Evolutionary conservation across 2,329 filamentous ascomycete species (phyloP).

Genomic region (Moelleriella libera): DNA sequence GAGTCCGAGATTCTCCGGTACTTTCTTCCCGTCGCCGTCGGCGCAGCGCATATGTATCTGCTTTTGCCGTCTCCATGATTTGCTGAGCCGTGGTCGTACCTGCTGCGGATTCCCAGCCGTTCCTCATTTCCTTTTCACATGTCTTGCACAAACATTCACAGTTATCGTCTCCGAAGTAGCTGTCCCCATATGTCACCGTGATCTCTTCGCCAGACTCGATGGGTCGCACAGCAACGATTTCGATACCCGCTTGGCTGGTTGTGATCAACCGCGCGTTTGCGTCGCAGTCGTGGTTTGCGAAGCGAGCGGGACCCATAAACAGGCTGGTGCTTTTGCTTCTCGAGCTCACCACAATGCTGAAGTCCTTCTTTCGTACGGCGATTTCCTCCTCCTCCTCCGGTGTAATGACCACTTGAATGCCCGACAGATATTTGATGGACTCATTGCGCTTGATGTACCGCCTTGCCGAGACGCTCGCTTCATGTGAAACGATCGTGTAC

Average conservation of each 20-base stretch:
- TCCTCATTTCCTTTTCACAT: conserved; percentile 61
- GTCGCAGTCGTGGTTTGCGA: conserved; percentile 93
- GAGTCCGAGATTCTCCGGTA: conserved; percentile 36
- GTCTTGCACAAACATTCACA: conserved; percentile 87
- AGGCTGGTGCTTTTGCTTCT: conserved; percentile 81
- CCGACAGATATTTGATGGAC: conserved; percentile 77
- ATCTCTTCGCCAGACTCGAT: conserved; percentile 88
- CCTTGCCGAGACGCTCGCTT: conserved; percentile 76
- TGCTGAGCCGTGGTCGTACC: conserved; percentile 29
- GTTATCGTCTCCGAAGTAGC: conserved; percentile 91
- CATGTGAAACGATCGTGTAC: conserved; percentile 82
- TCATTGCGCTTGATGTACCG: conserved; percentile 68
- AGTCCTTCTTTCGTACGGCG: conserved; percentile 74
- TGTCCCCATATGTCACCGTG: conserved; percentile 88
- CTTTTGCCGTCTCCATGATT: conserved; percentile 38
- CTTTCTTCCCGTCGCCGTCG: conserved; percentile 37
- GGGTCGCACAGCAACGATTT: conserved; percentile 70
- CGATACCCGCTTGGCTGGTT: conserved; percentile 72
- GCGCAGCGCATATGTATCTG: conserved; percentile 41
- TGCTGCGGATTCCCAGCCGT: conserved; percentile 63
- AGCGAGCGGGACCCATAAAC: conserved; percentile 88
- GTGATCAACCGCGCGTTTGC: conserved; percentile 84
- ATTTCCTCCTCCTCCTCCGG: conserved; percentile 79
- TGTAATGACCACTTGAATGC: conserved; percentile 85
- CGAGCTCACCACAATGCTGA: conserved; percentile 91